These are phyloP conservation scores for Zygosaccharomyces kombuchaensis DNA, from an alignment of 805 yeast species.

Conservation along the genomic window DNA sequence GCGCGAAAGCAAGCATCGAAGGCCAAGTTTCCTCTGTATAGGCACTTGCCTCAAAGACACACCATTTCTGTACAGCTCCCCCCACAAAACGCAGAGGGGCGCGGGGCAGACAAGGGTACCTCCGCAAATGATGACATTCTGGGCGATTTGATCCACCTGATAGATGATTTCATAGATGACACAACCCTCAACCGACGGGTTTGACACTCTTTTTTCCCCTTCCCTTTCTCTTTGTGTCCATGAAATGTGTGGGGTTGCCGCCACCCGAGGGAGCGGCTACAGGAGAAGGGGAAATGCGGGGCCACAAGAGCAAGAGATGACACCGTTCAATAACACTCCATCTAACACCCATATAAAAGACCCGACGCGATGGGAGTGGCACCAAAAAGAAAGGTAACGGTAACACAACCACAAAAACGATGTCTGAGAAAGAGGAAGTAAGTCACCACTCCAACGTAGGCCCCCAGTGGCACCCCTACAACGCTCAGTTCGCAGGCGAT, in stretches of 20 bases:
- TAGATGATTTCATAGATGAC: conserved; percentile 5
- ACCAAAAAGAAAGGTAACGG: not conserved
- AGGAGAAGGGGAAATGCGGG: no score
- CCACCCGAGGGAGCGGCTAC: no score
- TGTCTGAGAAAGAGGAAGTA: conserved; percentile 16
- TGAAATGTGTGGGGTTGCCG: not conserved
- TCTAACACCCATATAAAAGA: no score
- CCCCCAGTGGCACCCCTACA: conserved; percentile 3
- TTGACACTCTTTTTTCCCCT: not conserved
- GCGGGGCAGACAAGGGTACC: no score
- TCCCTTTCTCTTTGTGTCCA: not conserved
- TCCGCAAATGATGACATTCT: conserved; percentile 5
- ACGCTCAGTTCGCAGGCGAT: not conserved
- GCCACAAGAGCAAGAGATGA: no score
- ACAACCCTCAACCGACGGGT: not conserved
- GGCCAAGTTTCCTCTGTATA: no score
- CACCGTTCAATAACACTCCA: no score
- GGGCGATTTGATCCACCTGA: conserved; percentile 6
- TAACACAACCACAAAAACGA: not conserved
- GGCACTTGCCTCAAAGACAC: no score
- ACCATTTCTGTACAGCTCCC: no score
- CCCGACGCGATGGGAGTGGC: no score
- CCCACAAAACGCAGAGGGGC: no score
- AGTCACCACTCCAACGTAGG: conserved; percentile 13
- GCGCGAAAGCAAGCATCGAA: no score